phyloP scores from a whole-genome alignment of 1,284 basidiomycete species.

The Irpex lacteus region DNA sequence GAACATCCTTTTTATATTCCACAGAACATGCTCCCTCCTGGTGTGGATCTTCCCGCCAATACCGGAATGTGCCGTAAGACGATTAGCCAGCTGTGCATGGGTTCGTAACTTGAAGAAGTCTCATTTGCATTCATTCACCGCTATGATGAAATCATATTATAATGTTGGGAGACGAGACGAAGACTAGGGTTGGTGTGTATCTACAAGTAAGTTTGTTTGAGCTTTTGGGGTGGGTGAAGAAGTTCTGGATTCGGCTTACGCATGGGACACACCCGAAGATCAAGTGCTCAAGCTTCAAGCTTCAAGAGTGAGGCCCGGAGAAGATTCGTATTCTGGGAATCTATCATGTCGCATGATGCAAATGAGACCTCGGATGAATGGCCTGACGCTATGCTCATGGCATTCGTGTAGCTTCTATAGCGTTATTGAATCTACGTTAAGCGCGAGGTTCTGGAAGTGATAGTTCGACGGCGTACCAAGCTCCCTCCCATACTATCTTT shows the following conservation, averaged over 20 bases:
- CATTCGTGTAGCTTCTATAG: constrained; percentile 61
- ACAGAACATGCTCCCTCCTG: not conserved
- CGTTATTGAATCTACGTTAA: constrained; percentile 46
- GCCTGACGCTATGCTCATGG: constrained; percentile 47
- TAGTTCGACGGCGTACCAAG: constrained; percentile 10
- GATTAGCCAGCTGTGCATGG: constrained; percentile 38
- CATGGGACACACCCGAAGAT: constrained; percentile 20
- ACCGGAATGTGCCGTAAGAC: constrained; percentile 28
- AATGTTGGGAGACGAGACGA: constrained; percentile 32
- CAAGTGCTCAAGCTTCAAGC: too few species aligned
- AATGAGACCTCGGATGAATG: constrained; percentile 61
- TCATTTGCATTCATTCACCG: constrained; percentile 33
- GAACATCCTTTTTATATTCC: not conserved
- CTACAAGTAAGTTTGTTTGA: constrained; percentile 32
- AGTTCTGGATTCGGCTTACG: not conserved
- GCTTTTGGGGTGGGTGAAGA: not conserved
- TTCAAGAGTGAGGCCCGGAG: constrained; percentile 22
- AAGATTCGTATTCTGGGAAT: constrained; percentile 45
- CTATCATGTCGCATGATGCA: constrained; percentile 59
- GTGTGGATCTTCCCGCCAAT: constrained; percentile 51
- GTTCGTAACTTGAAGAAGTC: constrained; percentile 36
- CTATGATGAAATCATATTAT: constrained; percentile 49
- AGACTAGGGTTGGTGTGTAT: constrained; percentile 39
- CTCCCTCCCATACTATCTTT: not conserved
- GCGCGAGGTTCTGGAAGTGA: constrained; percentile 49